phyloP scores from a whole-genome alignment of 768 basidiomycete genomes.

The Russula compacta region DNA sequence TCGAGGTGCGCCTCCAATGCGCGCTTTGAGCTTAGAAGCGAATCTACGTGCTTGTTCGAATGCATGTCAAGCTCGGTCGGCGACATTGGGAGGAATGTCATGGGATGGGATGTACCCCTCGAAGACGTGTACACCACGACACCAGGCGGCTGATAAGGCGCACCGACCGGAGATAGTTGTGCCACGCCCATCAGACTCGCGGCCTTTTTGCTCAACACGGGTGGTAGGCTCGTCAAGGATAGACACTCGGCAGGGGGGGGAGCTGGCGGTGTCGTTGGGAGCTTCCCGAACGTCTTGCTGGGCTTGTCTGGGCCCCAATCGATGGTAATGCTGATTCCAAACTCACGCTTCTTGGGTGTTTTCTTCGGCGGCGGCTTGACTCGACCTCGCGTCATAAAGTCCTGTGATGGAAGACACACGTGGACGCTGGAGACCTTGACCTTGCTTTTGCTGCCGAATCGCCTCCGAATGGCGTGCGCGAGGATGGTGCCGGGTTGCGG shows the following conservation, averaged over 20 bases:
- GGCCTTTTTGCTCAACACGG: slow-evolving; percentile 28
- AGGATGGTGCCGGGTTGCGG: slow-evolving; percentile 45
- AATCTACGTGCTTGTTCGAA: slow-evolving; percentile 60
- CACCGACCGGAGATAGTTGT: slow-evolving; percentile 5
- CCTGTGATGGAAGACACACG: slow-evolving; percentile 48
- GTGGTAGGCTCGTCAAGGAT: slow-evolving; percentile 14
- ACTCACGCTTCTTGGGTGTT: slow-evolving; percentile 20
- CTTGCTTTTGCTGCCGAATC: slow-evolving; percentile 44
- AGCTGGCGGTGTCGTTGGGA: slow-evolving; percentile 22
- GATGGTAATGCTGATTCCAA: slow-evolving; percentile 28
- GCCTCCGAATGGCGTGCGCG: slow-evolving; percentile 33
- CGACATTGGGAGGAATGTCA: slow-evolving; percentile 48
- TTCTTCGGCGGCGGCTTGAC: slow-evolving; percentile 19
- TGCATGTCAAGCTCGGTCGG: slow-evolving; percentile 65
- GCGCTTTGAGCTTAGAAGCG: slow-evolving; percentile 50
- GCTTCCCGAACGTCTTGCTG: slow-evolving; percentile 21
- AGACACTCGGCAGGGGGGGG: slow-evolving; percentile 23
- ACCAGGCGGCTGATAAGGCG: slow-evolving; percentile 48
- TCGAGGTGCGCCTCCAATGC: slow-evolving; percentile 45
- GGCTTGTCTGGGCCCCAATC: slow-evolving; percentile 32
- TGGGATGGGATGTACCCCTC: slow-evolving; percentile 30
- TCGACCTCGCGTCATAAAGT: slow-evolving; percentile 19
- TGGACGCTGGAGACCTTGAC: slow-evolving; percentile 40
- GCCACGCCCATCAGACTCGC: slow-evolving; percentile 31
- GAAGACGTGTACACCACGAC: slow-evolving; percentile 29